Base-by-base conservation (phyloP, 371 early-diverging fungal species). In the Rhizopus stolonifer region DNA sequence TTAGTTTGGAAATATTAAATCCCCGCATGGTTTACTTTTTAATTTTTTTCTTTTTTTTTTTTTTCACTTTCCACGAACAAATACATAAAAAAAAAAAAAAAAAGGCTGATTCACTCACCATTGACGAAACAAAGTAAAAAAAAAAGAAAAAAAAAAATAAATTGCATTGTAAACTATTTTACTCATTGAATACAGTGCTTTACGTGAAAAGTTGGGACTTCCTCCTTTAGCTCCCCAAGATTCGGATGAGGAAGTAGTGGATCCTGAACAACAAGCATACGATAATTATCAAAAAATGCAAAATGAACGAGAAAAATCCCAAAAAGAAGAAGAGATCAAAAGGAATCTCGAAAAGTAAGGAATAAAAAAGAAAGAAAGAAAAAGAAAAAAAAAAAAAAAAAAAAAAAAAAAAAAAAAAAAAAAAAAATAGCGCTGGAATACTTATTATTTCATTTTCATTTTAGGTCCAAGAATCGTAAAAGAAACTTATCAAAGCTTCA, bases 121-220 rank as follows among this genome's bases (percentile, higher is more conserved):
- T 86, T 33, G 85, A 80, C 56, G 84, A 86, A 59, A 82, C 84
- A 63, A 84, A 86, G 83, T 82, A 78, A 45, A 70, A 22, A 40
- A 25, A 42, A 24, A 18, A 5, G 21, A 18, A 17, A 33, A 40
- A 17, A 40, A 29, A 29, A 7, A 29, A 29, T n/a, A n/a, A n/a
- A n/a, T n/a, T n/a, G n/a, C n/a, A n/a, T n/a, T n/a, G n/a, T n/a
- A n/a, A n/a, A n/a, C n/a, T n/a, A n/a, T n/a, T n/a, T n/a, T n/a
- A n/a, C n/a, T 38, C 40, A 19, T 42, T 18, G n/a, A 25, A 0
- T 45, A 14, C 61, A 82, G 82, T 64, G 79, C 76, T 54, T 70
- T 89, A 44, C 81, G 93, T 67, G 73, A 72, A 34, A 79, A 79
- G 43, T 69, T 89, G 2, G 92, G 92, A 26, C 77, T 92, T 24